phyloP scores from a whole-genome alignment of 2,329 filamentous ascomycete genomes.

The Elsinoe necatrix region DNA sequence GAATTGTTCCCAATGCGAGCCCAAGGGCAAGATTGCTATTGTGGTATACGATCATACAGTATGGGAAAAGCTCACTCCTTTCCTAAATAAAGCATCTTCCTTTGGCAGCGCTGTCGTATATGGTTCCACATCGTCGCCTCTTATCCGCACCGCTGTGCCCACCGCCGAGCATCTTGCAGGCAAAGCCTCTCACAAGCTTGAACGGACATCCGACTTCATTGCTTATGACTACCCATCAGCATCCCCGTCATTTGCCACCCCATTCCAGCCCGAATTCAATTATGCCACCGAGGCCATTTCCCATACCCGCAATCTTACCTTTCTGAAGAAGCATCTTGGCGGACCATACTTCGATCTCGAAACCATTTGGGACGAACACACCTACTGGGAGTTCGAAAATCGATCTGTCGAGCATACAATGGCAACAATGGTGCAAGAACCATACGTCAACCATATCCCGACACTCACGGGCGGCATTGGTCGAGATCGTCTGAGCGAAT shows the following conservation, averaged over 20 bases:
- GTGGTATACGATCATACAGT: neutral
- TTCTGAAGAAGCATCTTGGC: constrained; percentile 53
- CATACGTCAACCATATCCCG: constrained; percentile 70
- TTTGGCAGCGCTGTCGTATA: constrained; percentile 25
- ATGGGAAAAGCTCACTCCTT: neutral
- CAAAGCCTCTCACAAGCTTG: constrained; percentile 19
- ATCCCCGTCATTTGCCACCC: constrained; percentile 41
- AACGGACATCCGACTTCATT: constrained; percentile 18
- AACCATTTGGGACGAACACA: constrained; percentile 71
- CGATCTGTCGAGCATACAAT: constrained; percentile 64
- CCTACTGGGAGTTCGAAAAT: constrained; percentile 59
- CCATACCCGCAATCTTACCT: constrained; percentile 57
- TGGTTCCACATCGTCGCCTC: constrained; percentile 5
- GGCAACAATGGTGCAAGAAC: constrained; percentile 72
- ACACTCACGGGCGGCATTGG: constrained; percentile 63
- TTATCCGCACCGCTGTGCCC: constrained; percentile 20
- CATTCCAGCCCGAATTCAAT: constrained; percentile 45
- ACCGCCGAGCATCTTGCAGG: constrained; percentile 24
- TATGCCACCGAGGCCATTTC: constrained; percentile 50
- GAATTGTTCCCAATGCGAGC: constrained; percentile 28
- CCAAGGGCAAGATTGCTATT: constrained; percentile 31
- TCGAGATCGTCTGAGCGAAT: constrained; percentile 51
- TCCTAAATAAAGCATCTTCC: constrained; percentile 17
- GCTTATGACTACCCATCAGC: constrained; percentile 41
- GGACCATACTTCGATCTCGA: constrained; percentile 60